phyloP scores from a whole-genome alignment of 352 stramenopile genomes.

The Globisporangium canariense region DNA sequence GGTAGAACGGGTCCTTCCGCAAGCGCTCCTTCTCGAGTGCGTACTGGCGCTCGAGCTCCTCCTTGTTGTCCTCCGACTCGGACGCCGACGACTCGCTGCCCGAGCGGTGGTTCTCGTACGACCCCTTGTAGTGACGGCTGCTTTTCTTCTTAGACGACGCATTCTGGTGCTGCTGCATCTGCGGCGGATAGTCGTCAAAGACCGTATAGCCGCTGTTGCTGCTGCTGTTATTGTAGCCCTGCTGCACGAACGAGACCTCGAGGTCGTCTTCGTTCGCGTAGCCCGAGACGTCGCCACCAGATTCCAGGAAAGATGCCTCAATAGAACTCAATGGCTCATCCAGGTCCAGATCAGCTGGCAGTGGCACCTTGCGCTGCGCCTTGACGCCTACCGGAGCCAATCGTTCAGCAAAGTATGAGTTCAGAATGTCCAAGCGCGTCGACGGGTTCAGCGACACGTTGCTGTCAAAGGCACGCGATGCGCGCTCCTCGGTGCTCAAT shows the following conservation, averaged over 20 bases:
- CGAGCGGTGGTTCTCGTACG: conserved; percentile 30
- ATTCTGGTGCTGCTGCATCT: conserved; percentile 33
- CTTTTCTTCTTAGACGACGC: conserved; percentile 28
- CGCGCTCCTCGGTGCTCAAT: conserved; percentile 58
- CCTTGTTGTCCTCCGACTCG: conserved; percentile 40
- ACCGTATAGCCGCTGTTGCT: conserved; percentile 18
- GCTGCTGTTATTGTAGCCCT: conserved; percentile 25
- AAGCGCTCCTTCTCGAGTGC: conserved; percentile 58
- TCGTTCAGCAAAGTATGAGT: conserved; percentile 75
- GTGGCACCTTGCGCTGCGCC: conserved; percentile 89
- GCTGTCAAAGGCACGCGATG: conserved; percentile 62
- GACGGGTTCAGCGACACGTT: conserved; percentile 39
- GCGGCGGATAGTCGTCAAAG: conserved; percentile 19
- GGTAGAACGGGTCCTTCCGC: conserved; percentile 80
- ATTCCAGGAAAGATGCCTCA: conserved; percentile 71
- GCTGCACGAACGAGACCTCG: conserved; percentile 78
- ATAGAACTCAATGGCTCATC: conserved; percentile 50
- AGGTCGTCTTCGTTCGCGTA: conserved; percentile 74
- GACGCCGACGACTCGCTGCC: conserved; percentile 29
- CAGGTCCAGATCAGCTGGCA: conserved; percentile 80
- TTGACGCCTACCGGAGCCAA: conserved; percentile 88
- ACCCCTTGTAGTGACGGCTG: conserved; percentile 40
- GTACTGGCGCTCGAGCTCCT: conserved; percentile 38
- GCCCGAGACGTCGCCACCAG: conserved; percentile 56
- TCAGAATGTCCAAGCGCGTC: conserved; percentile 55